Percentiles rank a stretch among this genome's conserved stretches.
Conservation (phyloP, 1,139 yeast genomes). For the Sugiyamaella sp. region DNA sequence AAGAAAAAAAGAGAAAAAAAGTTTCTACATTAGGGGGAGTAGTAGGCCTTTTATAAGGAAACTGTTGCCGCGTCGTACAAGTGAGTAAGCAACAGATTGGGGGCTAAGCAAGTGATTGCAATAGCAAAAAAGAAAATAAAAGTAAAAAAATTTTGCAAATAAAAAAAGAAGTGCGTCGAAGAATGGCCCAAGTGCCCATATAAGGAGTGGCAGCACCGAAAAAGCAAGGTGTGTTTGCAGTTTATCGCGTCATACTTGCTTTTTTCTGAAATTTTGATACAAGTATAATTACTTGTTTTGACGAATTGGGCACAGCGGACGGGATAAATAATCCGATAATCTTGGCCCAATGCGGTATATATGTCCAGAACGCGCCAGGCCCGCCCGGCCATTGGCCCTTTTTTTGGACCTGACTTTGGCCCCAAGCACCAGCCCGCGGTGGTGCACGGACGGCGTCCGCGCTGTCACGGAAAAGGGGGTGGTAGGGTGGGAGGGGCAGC, state of each 20-base stretch:
- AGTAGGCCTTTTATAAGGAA: conserved; percentile 19
- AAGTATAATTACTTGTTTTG: conserved; percentile 11
- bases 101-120: background rate
- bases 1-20: conserved; percentile 20
- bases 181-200: conserved; percentile 4
- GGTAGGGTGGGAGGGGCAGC: background rate
- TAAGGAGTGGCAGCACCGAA: background rate
- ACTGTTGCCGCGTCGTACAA: conserved; percentile 8
- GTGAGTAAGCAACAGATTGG: conserved; percentile 3
- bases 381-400: background rate
- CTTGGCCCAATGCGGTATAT: background rate
- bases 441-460: background rate
- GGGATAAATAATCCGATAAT: conserved; percentile 1
- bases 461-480: background rate
- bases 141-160: conserved; percentile 11
- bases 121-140: conserved; percentile 1
- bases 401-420: background rate
- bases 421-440: background rate
- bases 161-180: background rate
- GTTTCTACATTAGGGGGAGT: background rate
- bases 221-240: background rate
- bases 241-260: conserved; percentile 1
- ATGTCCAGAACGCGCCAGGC: background rate
- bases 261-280: background rate
- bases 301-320: background rate